Evolutionary conservation across 106 monocot species (phyloP).

Genomic region (Dioscorea dumetorum): DNA sequence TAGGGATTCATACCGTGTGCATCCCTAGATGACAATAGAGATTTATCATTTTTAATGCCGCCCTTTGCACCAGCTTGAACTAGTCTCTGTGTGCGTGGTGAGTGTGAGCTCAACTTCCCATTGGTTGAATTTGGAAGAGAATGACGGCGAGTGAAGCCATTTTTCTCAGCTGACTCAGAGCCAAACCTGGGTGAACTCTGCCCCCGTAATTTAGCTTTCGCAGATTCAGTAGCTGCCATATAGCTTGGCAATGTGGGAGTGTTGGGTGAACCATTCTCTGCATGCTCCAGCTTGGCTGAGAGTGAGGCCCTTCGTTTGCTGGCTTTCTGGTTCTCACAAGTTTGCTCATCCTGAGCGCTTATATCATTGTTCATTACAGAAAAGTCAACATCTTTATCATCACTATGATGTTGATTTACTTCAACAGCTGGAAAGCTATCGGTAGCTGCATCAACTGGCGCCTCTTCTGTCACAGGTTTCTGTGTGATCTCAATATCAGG

Average conservation of each 20-base stretch:
- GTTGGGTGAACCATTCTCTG: conserved; percentile 49
- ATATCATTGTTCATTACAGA: conserved; percentile 23
- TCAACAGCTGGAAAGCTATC: conserved; percentile 16
- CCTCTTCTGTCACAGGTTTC: not conserved
- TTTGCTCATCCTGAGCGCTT: conserved; percentile 41
- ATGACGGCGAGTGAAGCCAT: conserved; percentile 58
- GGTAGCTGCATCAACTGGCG: conserved; percentile 6
- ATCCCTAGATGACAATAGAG: conserved; percentile 53
- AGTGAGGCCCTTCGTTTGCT: conserved; percentile 75
- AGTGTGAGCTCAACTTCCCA: conserved; percentile 55
- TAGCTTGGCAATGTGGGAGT: conserved; percentile 67
- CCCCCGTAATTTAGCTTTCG: conserved; percentile 67
- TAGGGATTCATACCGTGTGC: conserved; percentile 22
- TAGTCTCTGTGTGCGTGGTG: conserved; percentile 49
- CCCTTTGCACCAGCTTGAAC: conserved; percentile 38
- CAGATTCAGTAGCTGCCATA: conserved; percentile 76
- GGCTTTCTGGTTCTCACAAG: conserved; percentile 34
- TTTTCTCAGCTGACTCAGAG: conserved; percentile 60
- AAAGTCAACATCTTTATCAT: conserved; percentile 28
- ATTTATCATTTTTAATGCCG: conserved; percentile 33
- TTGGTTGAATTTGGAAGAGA: conserved; percentile 54
- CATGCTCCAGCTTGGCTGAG: conserved; percentile 49
- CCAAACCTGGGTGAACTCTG: conserved; percentile 55
- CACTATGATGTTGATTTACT: conserved; percentile 17
- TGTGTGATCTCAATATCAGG: conserved; percentile 17